Evolutionary conservation across 1,284 basidiomycete genomes (phyloP).

Genomic region (Phellopilus nigrolimitatus): DNA sequence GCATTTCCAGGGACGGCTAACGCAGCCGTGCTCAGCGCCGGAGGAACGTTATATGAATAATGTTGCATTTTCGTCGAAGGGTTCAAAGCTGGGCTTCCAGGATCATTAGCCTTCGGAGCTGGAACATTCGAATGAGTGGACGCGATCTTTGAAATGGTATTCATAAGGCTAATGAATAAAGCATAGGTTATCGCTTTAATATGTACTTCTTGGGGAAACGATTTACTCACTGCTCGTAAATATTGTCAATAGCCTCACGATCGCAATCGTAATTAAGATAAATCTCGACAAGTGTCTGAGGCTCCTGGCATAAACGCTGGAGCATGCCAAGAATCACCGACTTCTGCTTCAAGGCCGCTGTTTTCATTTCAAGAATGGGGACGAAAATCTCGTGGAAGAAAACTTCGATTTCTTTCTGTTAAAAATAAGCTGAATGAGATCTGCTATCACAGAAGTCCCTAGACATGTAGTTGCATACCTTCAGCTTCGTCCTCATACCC

Average conservation of each 20-base stretch:
- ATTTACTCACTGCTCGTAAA: constrained; percentile 81
- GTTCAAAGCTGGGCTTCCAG: constrained; percentile 52
- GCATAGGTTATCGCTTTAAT: not conserved
- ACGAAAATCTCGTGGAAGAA: constrained; percentile 98
- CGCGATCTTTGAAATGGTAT: constrained; percentile 88
- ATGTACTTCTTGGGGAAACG: constrained; percentile 8
- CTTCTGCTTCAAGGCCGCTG: constrained; percentile 93
- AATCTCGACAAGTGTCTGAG: constrained; percentile 93
- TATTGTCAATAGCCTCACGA: constrained; percentile 87
- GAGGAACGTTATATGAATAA: constrained; percentile 40
- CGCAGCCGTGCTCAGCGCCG: constrained; percentile 63
- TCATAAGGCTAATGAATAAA: constrained; percentile 68
- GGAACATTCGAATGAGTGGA: constrained; percentile 60
- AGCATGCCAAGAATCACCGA: constrained; percentile 85
- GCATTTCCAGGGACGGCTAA: constrained; percentile 62
- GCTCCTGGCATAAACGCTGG: constrained; percentile 85
- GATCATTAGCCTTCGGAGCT: constrained; percentile 49
- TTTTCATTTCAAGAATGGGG: constrained; percentile 98
- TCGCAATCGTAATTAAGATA: constrained; percentile 99
- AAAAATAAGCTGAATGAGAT: constrained; percentile 9
- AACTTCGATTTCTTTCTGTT: constrained; percentile 98
- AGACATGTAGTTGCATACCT: constrained; percentile 44
- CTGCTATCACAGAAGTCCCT: not conserved
- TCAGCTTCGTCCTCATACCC: constrained; percentile 93
- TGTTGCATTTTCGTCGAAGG: constrained; percentile 48